Percentiles rank a stretch among this genome's conserved stretches.
These are phyloP conservation scores for Neocallimastix lanati DNA, from an alignment of 192 early-diverging fungal genomes.

Conservation along the genomic window DNA sequence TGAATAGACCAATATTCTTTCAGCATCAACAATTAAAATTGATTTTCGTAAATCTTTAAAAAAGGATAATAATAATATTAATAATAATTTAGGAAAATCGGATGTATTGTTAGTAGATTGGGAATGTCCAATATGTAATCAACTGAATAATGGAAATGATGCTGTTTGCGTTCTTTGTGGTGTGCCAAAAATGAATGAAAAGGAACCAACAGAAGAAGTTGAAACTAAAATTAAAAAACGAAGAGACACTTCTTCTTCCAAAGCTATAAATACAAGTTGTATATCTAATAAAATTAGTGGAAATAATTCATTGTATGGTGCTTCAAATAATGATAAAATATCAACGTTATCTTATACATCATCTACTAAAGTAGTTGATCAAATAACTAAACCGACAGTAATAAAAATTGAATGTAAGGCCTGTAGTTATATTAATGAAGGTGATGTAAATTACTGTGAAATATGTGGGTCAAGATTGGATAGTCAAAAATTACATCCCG, in stretches of 20 bases:
- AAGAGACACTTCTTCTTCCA: neutral
- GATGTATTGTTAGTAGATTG: neutral
- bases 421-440: neutral
- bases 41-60: neutral
- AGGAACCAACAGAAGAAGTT: neutral
- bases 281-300: neutral
- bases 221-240: neutral
- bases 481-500: neutral
- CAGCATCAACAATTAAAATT: neutral
- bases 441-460: neutral
- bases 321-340: neutral
- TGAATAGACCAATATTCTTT: neutral
- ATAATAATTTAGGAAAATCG: neutral
- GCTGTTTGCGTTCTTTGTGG: neutral
- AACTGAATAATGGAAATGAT: neutral
- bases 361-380: no score
- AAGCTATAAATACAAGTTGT: neutral
- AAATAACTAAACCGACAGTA: neutral
- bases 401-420: neutral
- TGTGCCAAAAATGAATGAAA: neutral
- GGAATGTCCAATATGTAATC: neutral
- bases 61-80: neutral
- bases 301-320: no score
- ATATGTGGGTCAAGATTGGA: neutral
- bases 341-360: neutral